phyloP scores from a whole-genome alignment of 805 yeast genomes.

The Limtongia smithiae region DNA sequence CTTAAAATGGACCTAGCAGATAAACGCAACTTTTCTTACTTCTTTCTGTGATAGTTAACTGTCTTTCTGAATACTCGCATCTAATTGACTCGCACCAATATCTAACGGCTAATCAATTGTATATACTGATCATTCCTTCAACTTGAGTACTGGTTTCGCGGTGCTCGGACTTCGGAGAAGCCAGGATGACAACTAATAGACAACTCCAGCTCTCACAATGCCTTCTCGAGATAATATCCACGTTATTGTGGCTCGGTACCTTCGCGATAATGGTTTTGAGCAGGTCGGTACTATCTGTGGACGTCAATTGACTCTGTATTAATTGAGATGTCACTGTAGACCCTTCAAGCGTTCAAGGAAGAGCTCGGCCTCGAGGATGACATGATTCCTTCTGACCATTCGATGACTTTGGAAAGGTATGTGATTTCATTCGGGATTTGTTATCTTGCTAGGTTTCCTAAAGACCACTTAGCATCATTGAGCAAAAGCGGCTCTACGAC shows the following conservation, averaged over 20 bases:
- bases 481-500: conserved; percentile 26
- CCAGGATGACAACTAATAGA: too few relatives aligned
- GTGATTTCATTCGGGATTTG: background rate
- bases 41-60: too few relatives aligned
- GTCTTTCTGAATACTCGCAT: too few relatives aligned
- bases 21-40: too few relatives aligned
- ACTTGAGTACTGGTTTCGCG: too few relatives aligned
- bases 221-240: conserved; percentile 31
- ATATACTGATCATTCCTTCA: too few relatives aligned
- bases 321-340: conserved; percentile 1
- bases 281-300: conserved; percentile 5
- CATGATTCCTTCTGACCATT: conserved; percentile 29
- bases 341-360: conserved; percentile 24
- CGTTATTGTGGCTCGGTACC: conserved; percentile 30
- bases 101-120: too few relatives aligned
- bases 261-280: conserved; percentile 26
- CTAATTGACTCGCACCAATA: too few relatives aligned
- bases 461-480: too few relatives aligned
- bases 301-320: background rate
- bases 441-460: background rate
- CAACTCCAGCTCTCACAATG: too few relatives aligned
- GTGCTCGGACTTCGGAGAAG: too few relatives aligned
- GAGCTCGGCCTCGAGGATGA: conserved; percentile 29
- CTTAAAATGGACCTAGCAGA: too few relatives aligned
- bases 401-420: conserved; percentile 28